Evolutionary conservation across 1,284 basidiomycete species (phyloP).

Genomic region (Chalciporus sp.): DNA sequence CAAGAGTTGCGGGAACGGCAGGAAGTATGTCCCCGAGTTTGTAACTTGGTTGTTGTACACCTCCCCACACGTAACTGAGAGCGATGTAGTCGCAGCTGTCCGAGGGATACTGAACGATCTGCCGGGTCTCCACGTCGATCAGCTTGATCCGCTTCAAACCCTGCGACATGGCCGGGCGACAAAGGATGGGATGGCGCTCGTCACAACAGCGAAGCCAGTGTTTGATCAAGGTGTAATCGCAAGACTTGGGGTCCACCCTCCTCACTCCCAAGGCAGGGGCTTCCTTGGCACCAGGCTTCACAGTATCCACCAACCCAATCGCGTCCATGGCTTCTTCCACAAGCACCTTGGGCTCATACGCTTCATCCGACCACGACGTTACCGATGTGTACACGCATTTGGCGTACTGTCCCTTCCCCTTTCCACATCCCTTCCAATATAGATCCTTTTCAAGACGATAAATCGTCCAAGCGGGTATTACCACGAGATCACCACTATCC

Average conservation of each 20-base stretch:
- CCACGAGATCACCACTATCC: neutral
- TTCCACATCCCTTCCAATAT: conserved; percentile 2
- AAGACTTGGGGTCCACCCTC: conserved; percentile 1
- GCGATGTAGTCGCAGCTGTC: conserved; percentile 15
- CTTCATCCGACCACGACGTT: neutral
- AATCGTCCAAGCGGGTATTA: conserved; percentile 7
- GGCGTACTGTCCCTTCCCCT: conserved; percentile 9
- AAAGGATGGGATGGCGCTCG: conserved; percentile 6
- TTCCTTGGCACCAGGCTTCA: neutral
- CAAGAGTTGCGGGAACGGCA: conserved; percentile 18
- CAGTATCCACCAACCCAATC: neutral
- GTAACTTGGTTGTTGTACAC: conserved; percentile 6
- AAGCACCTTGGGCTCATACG: neutral
- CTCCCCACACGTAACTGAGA: conserved; percentile 30
- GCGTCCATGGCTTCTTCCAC: conserved; percentile 8
- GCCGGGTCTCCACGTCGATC: conserved; percentile 11
- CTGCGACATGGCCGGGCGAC: conserved; percentile 8
- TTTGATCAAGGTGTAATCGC: conserved; percentile 10
- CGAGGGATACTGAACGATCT: conserved; percentile 9
- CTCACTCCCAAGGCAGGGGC: conserved; percentile 4
- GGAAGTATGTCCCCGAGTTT: conserved; percentile 7
- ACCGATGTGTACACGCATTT: conserved; percentile 14
- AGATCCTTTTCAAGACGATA: conserved; percentile 1
- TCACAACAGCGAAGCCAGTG: conserved; percentile 13
- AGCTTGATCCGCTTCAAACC: conserved; percentile 14